Evolutionary conservation across 257 asterid genomes (phyloP).

Genomic region (Mentha longifolia): DNA sequence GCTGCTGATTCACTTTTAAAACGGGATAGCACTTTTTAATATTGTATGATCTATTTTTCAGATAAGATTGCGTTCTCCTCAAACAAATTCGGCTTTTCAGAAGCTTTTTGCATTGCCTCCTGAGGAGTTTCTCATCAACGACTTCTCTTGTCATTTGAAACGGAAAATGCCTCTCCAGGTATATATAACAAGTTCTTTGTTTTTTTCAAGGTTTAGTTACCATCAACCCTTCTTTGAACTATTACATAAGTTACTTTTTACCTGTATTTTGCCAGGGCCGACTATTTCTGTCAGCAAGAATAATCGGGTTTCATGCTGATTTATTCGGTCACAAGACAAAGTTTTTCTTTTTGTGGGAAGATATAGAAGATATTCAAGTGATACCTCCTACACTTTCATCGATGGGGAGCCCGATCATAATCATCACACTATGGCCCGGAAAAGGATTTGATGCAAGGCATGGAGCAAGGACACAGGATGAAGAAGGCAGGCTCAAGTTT

Average conservation of each 20-base stretch:
- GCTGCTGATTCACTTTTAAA: slow-evolving; percentile 19
- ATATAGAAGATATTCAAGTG: slow-evolving; percentile 88
- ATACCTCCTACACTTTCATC: slow-evolving; percentile 92
- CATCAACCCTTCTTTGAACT: not conserved
- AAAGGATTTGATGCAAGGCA: slow-evolving; percentile 91
- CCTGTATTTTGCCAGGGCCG: slow-evolving; percentile 76
- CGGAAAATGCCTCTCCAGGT: slow-evolving; percentile 99
- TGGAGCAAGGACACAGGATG: slow-evolving; percentile 92
- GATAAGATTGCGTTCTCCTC: slow-evolving; percentile 95
- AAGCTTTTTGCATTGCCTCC: slow-evolving; percentile 92
- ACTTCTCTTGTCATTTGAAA: slow-evolving; percentile 91
- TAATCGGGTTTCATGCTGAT: slow-evolving; percentile 97
- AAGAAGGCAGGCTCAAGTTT: slow-evolving; percentile 86
- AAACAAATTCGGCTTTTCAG: slow-evolving; percentile 95
- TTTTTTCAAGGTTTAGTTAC: slow-evolving; percentile 7
- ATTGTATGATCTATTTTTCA: slow-evolving; percentile 41
- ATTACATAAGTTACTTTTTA: slow-evolving; percentile 26
- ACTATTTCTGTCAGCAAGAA: slow-evolving; percentile 92
- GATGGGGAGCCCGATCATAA: slow-evolving; percentile 92
- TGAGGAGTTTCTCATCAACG: slow-evolving; percentile 97
- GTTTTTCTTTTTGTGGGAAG: slow-evolving; percentile 98
- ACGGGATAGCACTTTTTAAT: slow-evolving; percentile 14
- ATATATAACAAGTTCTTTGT: slow-evolving; percentile 26
- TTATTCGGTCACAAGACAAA: slow-evolving; percentile 93
- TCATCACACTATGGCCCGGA: slow-evolving; percentile 81